These are phyloP conservation scores for Lactarius akahatsu DNA, from an alignment of 768 basidiomycete genomes.

Conservation along the genomic window DNA sequence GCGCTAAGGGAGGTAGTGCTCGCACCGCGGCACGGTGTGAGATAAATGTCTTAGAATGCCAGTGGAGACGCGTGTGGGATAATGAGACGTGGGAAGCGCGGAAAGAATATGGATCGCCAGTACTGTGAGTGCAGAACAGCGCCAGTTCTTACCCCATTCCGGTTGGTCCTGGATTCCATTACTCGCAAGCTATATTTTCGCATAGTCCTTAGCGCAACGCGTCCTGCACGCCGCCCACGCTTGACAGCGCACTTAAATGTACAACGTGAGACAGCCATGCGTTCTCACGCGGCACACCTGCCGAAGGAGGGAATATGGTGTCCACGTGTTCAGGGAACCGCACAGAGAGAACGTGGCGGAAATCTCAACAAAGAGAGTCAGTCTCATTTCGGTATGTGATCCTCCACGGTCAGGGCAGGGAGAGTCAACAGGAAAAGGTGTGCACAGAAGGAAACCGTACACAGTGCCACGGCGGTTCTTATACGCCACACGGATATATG, in stretches of 20 bases:
- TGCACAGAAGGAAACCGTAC: conserved; percentile 18
- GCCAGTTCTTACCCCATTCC: too few species aligned
- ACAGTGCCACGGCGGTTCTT: conserved; percentile 85
- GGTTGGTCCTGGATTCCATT: too few species aligned
- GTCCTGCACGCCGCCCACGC: conserved; percentile 46
- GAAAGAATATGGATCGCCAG: too few species aligned
- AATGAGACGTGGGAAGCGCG: too few species aligned
- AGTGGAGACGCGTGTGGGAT: conserved; percentile 30
- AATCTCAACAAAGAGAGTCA: conserved; percentile 73
- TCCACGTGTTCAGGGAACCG: conserved; percentile 70
- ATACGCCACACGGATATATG: conserved; percentile 55
- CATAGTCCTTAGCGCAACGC: conserved; percentile 54
- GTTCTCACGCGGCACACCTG: conserved; percentile 48
- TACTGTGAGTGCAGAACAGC: too few species aligned
- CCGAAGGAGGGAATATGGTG: conserved; percentile 55
- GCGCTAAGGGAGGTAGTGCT: conserved; percentile 48
- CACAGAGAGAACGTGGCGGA: conserved; percentile 57
- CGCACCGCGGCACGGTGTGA: conserved; percentile 37
- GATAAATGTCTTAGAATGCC: too few species aligned
- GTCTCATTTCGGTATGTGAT: conserved; percentile 75
- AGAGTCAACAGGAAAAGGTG: not conserved
- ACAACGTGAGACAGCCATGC: conserved; percentile 82
- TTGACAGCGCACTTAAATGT: conserved; percentile 68
- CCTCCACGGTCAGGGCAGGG: conserved; percentile 42
- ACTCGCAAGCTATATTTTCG: too few species aligned